A percentile compares a stretch with the other conserved stretches of the same genome.
phyloP scores from a whole-genome alignment of 169 alveolate species.

The Plasmodium fragile region DNA sequence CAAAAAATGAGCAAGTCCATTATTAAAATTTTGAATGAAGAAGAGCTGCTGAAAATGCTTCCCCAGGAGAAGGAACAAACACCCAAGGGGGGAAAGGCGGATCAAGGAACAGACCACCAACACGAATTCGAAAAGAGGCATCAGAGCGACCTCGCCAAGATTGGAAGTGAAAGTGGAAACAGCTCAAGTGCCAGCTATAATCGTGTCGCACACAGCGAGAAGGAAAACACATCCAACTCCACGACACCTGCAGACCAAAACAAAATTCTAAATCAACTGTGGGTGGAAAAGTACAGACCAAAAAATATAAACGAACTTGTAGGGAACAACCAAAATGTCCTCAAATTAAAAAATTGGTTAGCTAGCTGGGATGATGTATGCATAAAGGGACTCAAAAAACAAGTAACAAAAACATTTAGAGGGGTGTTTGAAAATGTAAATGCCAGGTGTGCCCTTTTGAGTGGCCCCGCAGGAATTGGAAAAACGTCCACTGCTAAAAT shows the following conservation, averaged over 20 bases:
- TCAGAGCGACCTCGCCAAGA: background rate
- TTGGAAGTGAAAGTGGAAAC: background rate
- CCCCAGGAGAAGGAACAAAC: constrained; percentile 73
- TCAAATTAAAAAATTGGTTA: constrained; percentile 94
- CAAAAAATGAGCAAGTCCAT: constrained; percentile 70
- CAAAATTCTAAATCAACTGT: constrained; percentile 77
- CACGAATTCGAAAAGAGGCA: background rate
- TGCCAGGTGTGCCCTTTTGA: constrained; percentile 94
- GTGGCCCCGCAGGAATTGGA: constrained; percentile 99
- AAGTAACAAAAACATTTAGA: constrained; percentile 51
- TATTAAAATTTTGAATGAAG: constrained; percentile 85
- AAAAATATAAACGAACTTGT: constrained; percentile 90
- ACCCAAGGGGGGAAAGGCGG: constrained; percentile 9
- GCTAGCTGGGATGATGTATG: constrained; percentile 95
- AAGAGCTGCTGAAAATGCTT: constrained; percentile 83
- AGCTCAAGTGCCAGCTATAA: constrained; percentile 8
- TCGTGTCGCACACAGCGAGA: background rate
- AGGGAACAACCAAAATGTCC: constrained; percentile 92
- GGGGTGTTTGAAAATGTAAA: constrained; percentile 83
- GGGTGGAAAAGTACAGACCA: constrained; percentile 97
- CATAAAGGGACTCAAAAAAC: constrained; percentile 88
- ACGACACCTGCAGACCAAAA: background rate
- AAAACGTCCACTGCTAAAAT: constrained; percentile 97
- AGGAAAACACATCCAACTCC: background rate
- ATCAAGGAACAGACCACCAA: background rate